Evolutionary conservation across 768 basidiomycete genomes (phyloP).

Genomic region (Podaxis sp.): DNA sequence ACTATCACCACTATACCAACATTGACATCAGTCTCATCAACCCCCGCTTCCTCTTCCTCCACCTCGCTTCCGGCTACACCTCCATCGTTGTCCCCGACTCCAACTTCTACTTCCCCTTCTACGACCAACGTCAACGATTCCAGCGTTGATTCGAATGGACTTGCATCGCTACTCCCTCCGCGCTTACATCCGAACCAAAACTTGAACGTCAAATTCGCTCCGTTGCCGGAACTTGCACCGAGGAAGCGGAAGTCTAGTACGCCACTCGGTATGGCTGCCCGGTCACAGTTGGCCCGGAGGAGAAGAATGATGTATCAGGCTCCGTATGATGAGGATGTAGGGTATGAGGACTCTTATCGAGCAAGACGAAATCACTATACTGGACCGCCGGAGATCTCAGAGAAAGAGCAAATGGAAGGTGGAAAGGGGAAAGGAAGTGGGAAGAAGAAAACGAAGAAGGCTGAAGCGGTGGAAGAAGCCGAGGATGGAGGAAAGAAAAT

Average conservation of each 20-base stretch:
- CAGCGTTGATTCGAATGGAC: neutral
- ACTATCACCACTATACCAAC: conserved; percentile 1
- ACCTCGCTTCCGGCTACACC: conserved; percentile 36
- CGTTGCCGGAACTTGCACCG: conserved; percentile 49
- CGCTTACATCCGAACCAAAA: conserved; percentile 2
- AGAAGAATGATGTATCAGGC: conserved; percentile 19
- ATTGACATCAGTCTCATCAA: conserved; percentile 23
- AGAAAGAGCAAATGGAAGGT: neutral
- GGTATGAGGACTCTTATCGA: conserved; percentile 2
- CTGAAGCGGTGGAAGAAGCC: neutral
- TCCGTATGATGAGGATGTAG: neutral
- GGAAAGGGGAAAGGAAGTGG: neutral
- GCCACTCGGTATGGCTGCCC: conserved; percentile 54
- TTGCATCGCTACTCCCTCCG: conserved; percentile 15
- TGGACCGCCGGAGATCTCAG: neutral
- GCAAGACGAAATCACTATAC: neutral
- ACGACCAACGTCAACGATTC: neutral
- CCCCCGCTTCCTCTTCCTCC: conserved; percentile 36
- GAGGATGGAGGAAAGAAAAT: conserved; percentile 27
- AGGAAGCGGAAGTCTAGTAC: conserved; percentile 42
- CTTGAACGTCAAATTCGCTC: conserved; percentile 52
- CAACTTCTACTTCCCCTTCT: neutral
- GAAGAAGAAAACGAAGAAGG: conserved; percentile 12
- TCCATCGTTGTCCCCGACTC: conserved; percentile 24
- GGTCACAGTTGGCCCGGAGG: conserved; percentile 34